Percentiles rank a stretch among this genome's conserved stretches.
phyloP scores from a whole-genome alignment of 163 green algal genomes.

The Scenedesmus sp. region DNA sequence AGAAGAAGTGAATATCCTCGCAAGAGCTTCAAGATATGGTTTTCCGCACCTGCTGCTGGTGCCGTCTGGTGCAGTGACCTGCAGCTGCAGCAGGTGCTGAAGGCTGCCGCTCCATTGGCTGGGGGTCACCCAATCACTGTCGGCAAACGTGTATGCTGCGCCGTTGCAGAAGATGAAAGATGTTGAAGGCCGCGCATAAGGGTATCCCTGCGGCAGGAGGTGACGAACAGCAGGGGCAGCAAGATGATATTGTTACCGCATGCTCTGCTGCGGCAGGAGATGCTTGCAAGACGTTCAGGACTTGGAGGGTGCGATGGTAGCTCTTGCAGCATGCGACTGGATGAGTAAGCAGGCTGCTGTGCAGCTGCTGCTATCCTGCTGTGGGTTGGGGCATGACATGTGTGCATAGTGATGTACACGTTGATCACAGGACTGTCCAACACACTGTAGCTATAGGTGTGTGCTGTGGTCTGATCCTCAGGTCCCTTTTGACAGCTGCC shows the following conservation, averaged over 20 bases:
- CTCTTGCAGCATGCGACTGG: no score
- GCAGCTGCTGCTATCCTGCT: neutral
- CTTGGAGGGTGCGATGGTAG: neutral
- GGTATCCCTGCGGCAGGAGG: slow-evolving; percentile 57
- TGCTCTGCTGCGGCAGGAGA: neutral
- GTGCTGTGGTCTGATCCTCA: no score
- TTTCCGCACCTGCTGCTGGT: neutral
- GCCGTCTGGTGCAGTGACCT: slow-evolving; percentile 9
- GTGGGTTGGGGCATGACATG: neutral
- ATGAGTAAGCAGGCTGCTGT: neutral
- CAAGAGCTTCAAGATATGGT: no score
- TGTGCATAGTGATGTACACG: no score
- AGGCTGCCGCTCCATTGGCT: neutral
- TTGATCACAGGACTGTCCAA: no score
- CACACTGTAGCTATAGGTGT: no score
- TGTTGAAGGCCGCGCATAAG: slow-evolving; percentile 61
- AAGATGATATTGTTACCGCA: neutral
- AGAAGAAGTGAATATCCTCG: no score
- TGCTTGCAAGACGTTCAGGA: neutral
- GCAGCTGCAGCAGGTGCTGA: slow-evolving; percentile 11
- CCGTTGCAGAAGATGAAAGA: slow-evolving; percentile 66
- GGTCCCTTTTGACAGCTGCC: no score
- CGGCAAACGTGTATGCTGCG: slow-evolving; percentile 56
- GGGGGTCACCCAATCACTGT: slow-evolving; percentile 6
- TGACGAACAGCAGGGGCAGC: neutral